A percentile compares a stretch with the other conserved stretches of the same genome.
These are phyloP conservation scores for Salicornia ramosissima DNA, from an alignment of 148 eudicot species.

Conservation along the genomic window DNA sequence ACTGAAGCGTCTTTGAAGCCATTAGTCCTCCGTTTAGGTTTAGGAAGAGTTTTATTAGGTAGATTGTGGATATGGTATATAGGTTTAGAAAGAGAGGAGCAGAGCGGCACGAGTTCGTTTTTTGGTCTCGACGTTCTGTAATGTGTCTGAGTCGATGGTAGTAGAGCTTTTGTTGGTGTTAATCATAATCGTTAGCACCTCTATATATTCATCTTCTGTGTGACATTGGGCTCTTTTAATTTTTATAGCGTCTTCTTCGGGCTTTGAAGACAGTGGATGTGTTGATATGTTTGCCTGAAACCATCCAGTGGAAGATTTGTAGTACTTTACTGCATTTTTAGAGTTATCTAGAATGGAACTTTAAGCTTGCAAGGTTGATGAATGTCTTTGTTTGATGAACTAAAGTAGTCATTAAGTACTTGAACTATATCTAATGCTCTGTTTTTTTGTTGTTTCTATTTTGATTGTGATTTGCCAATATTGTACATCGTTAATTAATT, in stretches of 20 bases:
- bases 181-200: background rate
- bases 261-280: background rate
- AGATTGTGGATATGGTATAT: slow-evolving; percentile 20
- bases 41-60: slow-evolving; percentile 11
- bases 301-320: background rate
- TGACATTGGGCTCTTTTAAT: background rate
- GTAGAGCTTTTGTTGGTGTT: background rate
- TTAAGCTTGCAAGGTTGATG: no score
- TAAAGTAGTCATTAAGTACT: no score
- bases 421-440: no score
- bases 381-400: no score
- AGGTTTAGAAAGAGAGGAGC: slow-evolving; percentile 12
- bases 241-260: background rate
- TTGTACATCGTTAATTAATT: no score
- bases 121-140: slow-evolving; percentile 32
- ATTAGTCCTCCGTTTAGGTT: slow-evolving; percentile 17
- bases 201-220: background rate
- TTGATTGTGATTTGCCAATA: no score
- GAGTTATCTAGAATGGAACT: no score
- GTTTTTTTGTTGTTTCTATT: no score
- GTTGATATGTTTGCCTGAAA: background rate
- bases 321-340: background rate
- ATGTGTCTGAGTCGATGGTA: slow-evolving; percentile 3
- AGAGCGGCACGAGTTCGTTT: slow-evolving; percentile 26
- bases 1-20: slow-evolving; percentile 53